phyloP scores from a whole-genome alignment of 2,329 filamentous ascomycete species.

The Ascomycota sp. region DNA sequence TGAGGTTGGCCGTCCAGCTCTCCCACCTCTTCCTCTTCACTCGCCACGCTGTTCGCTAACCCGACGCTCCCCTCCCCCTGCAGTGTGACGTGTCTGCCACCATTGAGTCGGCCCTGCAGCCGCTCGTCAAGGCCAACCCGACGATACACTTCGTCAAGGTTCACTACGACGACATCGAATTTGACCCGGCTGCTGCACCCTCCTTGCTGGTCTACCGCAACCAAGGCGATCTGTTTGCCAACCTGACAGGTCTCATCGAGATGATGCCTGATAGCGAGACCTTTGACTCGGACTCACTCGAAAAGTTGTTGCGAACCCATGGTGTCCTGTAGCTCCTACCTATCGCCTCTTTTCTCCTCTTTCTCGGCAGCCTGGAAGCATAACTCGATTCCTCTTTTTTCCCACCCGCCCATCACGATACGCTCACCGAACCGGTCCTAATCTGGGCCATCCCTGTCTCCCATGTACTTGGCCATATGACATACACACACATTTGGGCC shows the following conservation, averaged over 20 bases:
- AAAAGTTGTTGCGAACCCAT: slow-evolving; percentile 30
- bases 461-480: no score
- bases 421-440: no score
- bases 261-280: slow-evolving; percentile 55
- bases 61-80: slow-evolving; percentile 4
- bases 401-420: no score
- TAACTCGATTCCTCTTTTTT: no score
- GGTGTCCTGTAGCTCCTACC: slow-evolving; percentile 23
- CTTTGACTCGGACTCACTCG: slow-evolving; percentile 33
- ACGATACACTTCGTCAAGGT: slow-evolving; percentile 76
- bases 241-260: slow-evolving; percentile 68
- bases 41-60: neutral
- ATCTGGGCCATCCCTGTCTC: no score
- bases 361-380: no score
- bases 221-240: slow-evolving; percentile 75
- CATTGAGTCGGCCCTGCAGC: slow-evolving; percentile 58
- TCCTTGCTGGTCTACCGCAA: slow-evolving; percentile 76
- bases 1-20: slow-evolving; percentile 53
- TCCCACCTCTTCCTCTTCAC: neutral
- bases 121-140: slow-evolving; percentile 50
- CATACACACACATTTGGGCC: no score
- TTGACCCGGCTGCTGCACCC: slow-evolving; percentile 73
- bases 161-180: slow-evolving; percentile 80
- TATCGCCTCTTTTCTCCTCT: neutral
- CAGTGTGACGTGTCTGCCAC: slow-evolving; percentile 62